Base-by-base conservation (phyloP, 179 eudicot genomes). In the Beta corolliflora region DNA sequence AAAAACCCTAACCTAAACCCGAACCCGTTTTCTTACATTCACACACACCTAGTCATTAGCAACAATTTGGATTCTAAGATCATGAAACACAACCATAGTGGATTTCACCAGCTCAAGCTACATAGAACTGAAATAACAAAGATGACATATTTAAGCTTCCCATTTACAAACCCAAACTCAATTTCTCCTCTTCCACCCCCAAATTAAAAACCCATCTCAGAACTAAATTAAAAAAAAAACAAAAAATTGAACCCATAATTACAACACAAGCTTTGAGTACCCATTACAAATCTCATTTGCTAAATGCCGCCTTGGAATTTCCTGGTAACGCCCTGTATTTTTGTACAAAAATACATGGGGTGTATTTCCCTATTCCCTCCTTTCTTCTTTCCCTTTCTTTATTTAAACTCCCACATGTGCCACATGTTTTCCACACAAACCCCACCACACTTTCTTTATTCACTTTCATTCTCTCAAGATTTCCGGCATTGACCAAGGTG, bases 161-260 rank as follows among this genome's bases (percentile, higher is more conserved):
- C 7, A n/a, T n/a, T 36, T 16, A 71, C 48, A 71, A 71, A 79
- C 45, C 64, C 52, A 68, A 73, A 16, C 23, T 63, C 64, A 50
- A 65, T 82, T 55, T 68, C 78, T 75, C 41, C 23, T 9, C 61
- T 31, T 11, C 73, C 79, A 8, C 23, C 76, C 79, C 18, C 75
- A 75, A 55, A 73, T 23, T 61, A 58, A 66, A 81, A 75, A 58
- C 60, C 58, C 81, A 76, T 55, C 61, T 41, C 68, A 72, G 7
- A 44, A 29, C 15, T 55, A 68, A 2, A 18, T 12, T 36, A 12
- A 48, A 54, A 70, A n/a, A 21, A 70, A 1, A 64, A 50, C 21
- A 1, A 29, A 79, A 25, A 64, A 36, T 31, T 64, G 16, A 58
- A 65, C 58, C 52, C 61, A 71, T 11, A 18, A 53, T 10, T 61